A percentile compares a stretch with the other conserved stretches of the same genome.
Conservation (phyloP, 2,329 filamentous ascomycete genomes). For the Colletotrichum falcatum region DNA sequence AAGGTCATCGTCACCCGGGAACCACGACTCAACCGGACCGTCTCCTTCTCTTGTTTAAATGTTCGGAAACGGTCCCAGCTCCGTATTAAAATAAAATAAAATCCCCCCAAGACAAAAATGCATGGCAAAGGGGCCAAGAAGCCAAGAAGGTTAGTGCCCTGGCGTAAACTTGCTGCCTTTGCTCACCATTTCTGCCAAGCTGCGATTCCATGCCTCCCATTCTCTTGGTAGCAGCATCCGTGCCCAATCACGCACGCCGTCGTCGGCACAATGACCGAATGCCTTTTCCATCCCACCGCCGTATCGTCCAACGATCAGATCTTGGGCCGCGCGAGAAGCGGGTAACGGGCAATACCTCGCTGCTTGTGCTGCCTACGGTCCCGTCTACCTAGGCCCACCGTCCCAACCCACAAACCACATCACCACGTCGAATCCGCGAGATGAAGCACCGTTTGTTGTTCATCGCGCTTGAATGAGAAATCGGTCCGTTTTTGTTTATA, state of each 20-base stretch:
- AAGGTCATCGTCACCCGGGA: conserved; percentile 40
- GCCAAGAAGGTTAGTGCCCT: conserved; percentile 30
- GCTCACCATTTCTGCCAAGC: conserved; percentile 31
- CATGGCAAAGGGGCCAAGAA: conserved; percentile 21
- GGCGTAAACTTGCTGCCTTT: conserved; percentile 26
- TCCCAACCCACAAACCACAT: background rate
- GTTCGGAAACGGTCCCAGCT: conserved; percentile 7
- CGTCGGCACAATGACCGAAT: conserved; percentile 40
- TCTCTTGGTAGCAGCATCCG: conserved; percentile 25
- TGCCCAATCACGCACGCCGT: conserved; percentile 30
- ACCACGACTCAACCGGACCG: conserved; percentile 36
- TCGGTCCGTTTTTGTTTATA: background rate
- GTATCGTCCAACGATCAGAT: no score
- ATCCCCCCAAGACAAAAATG: background rate
- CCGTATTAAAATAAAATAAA: no score
- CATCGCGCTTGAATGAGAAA: no score
- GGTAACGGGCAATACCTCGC: background rate
- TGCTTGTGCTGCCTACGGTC: background rate
- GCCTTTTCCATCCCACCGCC: conserved; percentile 1
- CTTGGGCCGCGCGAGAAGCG: background rate
- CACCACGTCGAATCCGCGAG: background rate
- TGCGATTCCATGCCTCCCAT: conserved; percentile 35
- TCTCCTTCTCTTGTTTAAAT: conserved; percentile 7
- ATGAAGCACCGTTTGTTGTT: background rate
- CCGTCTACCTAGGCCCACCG: background rate